Conservation (phyloP, 2,329 filamentous ascomycete species). For the Myriosclerotinia duriaeana region DNA sequence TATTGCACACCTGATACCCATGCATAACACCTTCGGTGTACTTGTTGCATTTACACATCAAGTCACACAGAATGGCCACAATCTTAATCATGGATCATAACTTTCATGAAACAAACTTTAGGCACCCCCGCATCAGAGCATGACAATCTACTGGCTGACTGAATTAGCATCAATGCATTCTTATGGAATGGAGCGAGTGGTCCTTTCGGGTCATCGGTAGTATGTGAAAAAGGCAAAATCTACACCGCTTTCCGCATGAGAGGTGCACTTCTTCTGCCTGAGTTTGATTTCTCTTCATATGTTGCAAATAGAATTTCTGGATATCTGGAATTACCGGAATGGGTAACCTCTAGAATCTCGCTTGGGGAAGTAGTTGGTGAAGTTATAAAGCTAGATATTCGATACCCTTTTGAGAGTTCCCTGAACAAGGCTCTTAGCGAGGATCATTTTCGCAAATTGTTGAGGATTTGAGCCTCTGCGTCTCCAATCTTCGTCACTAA, state of each 20-base stretch:
- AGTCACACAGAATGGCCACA: neutral
- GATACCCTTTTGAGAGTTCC: neutral
- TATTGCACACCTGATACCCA: too few relatives aligned
- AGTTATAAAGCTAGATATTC: neutral
- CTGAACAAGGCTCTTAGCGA: too few relatives aligned
- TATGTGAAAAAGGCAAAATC: neutral
- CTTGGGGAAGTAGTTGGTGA: neutral
- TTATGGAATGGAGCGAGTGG: neutral
- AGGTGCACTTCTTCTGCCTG: neutral
- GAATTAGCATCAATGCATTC: neutral
- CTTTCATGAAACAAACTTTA: neutral
- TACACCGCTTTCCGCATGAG: neutral
- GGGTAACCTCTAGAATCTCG: neutral
- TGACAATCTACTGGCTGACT: neutral
- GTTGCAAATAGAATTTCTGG: neutral
- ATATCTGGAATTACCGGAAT: neutral
- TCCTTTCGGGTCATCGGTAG: neutral
- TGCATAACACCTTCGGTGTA: neutral
- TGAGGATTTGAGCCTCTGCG: neutral
- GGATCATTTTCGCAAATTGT: neutral
- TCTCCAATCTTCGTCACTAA: neutral
- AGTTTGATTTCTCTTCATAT: too few relatives aligned
- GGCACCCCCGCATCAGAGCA: neutral
- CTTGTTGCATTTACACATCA: neutral
- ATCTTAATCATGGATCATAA: neutral